Percentiles rank a stretch among this genome's conserved stretches.
phyloP scores from a whole-genome alignment of 2,329 filamentous ascomycete species.

The Berkeleyomyces rouxiae region DNA sequence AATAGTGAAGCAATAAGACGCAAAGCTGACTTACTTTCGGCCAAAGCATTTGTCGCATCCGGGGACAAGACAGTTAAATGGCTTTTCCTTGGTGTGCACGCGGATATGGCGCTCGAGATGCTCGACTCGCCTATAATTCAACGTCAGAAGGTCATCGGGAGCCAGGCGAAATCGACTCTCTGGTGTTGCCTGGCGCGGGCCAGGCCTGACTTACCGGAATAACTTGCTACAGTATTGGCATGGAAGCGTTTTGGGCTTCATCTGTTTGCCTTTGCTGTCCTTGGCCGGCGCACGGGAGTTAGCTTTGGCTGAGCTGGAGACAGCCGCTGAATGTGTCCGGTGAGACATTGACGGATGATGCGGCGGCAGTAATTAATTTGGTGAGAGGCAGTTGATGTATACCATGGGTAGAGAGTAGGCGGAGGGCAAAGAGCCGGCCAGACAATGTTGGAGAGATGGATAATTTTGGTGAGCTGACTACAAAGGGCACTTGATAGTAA shows the following conservation, averaged over 20 bases:
- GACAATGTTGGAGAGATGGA: not conserved
- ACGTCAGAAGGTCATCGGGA: slow-evolving; percentile 12
- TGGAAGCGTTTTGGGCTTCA: slow-evolving; percentile 44
- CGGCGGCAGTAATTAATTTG: not conserved
- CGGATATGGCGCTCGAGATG: slow-evolving; percentile 48
- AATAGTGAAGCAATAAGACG: not conserved
- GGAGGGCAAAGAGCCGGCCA: not conserved
- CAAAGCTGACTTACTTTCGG: slow-evolving; percentile 32
- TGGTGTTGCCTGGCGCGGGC: slow-evolving; percentile 7
- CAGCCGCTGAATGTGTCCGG: not conserved
- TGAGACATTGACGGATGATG: not conserved
- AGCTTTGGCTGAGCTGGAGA: not conserved
- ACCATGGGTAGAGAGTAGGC: slow-evolving; percentile 2
- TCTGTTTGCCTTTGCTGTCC: slow-evolving; percentile 33
- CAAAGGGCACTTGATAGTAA: not conserved
- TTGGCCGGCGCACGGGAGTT: not conserved
- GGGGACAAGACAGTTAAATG: slow-evolving; percentile 42
- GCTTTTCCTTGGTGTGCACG: slow-evolving; percentile 49
- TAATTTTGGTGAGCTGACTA: not conserved
- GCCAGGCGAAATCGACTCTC: not conserved
- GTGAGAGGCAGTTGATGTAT: not conserved
- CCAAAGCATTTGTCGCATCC: slow-evolving; percentile 47
- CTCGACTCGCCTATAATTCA: slow-evolving; percentile 38
- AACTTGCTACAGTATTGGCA: slow-evolving; percentile 48
- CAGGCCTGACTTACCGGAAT: slow-evolving; percentile 35